Conservation (phyloP, 2,329 filamentous ascomycete genomes). For the Neoarthrinium moseri region DNA sequence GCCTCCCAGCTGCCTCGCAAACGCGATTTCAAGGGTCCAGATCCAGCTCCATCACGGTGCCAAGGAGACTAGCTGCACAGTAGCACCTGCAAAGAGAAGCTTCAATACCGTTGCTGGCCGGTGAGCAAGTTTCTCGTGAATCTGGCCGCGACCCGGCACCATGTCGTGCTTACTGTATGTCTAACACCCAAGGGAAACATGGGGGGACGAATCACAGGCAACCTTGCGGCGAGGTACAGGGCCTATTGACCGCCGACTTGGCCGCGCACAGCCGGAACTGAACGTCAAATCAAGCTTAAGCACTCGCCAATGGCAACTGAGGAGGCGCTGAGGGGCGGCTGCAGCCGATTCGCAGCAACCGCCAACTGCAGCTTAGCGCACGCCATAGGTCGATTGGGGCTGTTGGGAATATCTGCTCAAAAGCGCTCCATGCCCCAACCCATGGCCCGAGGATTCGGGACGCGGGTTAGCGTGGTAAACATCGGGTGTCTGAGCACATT, state of each 20-base stretch:
- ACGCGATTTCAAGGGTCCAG: background rate
- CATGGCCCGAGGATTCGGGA: no score
- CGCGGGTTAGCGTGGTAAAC: no score
- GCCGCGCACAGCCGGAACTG: background rate
- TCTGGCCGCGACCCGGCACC: no score
- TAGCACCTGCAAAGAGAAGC: background rate
- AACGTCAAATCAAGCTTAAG: constrained; percentile 7
- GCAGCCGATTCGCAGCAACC: background rate
- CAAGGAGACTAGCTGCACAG: background rate
- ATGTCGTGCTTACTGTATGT: no score
- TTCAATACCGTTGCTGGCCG: no score
- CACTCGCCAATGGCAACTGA: background rate
- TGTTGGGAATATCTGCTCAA: constrained; percentile 9
- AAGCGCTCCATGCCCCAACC: no score
- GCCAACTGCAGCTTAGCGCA: no score
- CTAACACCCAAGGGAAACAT: no score
- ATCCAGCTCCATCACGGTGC: background rate
- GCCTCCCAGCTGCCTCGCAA: background rate
- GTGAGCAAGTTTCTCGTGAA: background rate
- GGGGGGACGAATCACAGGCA: no score
- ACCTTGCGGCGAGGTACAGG: no score
- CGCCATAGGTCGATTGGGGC: background rate
- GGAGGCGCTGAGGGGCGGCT: background rate
- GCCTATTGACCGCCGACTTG: constrained; percentile 1
- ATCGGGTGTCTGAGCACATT: no score